Conservation (phyloP, 495 filamentous ascomycete species). For the Penicillium odoratum region DNA sequence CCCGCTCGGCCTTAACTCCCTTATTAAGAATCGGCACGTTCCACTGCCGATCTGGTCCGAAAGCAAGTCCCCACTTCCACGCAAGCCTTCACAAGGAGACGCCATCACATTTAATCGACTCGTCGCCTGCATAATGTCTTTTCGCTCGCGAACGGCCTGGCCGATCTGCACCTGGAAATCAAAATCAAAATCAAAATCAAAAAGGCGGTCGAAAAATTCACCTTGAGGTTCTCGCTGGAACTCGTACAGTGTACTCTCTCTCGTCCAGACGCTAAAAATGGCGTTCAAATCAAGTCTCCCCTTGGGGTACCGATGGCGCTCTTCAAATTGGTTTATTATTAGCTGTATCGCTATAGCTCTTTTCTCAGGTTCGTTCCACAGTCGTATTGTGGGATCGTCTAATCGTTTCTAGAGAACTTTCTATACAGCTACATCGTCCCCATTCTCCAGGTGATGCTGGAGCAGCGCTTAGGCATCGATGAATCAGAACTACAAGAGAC, state of each 20-base stretch:
- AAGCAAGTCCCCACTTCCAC: neutral
- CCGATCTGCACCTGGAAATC: too few relatives aligned
- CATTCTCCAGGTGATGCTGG: conserved; percentile 26
- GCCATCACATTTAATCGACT: neutral
- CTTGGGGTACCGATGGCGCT: conserved; percentile 5
- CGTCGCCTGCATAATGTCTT: neutral
- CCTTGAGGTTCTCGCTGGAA: neutral
- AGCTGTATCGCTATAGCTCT: conserved; percentile 4
- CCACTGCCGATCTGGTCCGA: neutral
- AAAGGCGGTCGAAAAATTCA: neutral
- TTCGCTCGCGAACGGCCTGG: too few relatives aligned
- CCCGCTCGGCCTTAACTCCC: neutral
- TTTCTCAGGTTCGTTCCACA: conserved; percentile 1
- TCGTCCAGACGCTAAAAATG: neutral
- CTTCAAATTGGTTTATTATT: conserved; percentile 9
- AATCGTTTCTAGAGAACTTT: conserved; percentile 4
- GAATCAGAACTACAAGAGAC: conserved; percentile 18
- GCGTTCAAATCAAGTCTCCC: neutral
- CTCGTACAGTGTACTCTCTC: too few relatives aligned
- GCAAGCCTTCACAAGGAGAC: neutral
- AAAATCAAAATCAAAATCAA: neutral
- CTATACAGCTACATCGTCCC: conserved; percentile 26
- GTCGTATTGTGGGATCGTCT: neutral
- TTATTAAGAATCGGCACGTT: neutral
- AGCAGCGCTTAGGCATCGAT: conserved; percentile 21